phyloP scores from a whole-genome alignment of 805 yeast genomes.

The Lipomyces orientalis region DNA sequence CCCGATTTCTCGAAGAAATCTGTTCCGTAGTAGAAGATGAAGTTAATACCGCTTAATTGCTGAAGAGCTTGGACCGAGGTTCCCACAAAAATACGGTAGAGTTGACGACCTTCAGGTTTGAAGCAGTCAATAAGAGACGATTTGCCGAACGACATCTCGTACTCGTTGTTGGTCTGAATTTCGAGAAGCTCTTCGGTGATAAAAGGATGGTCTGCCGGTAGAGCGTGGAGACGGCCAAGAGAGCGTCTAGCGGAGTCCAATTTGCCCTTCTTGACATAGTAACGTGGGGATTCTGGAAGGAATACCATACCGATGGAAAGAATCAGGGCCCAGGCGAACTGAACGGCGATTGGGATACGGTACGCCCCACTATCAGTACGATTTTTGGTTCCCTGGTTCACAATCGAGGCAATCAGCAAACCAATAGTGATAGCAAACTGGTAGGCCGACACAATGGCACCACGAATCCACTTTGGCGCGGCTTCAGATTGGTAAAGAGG shows the following conservation, averaged over 20 bases:
- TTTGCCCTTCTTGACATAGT: slow-evolving; percentile 61
- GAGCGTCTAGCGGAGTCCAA: slow-evolving; percentile 63
- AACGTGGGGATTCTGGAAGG: slow-evolving; percentile 81
- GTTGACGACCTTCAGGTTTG: slow-evolving; percentile 41
- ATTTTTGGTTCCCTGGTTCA: slow-evolving; percentile 38
- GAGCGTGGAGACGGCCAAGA: slow-evolving; percentile 54
- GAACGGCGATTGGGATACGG: slow-evolving; percentile 76
- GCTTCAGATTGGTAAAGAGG: slow-evolving; percentile 83
- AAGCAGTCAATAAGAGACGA: slow-evolving; percentile 27
- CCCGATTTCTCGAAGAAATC: slow-evolving; percentile 77
- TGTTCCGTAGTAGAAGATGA: slow-evolving; percentile 88
- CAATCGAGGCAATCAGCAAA: slow-evolving; percentile 62
- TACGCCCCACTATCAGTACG: slow-evolving; percentile 80
- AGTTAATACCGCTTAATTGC: slow-evolving; percentile 89
- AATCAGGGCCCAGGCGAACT: slow-evolving; percentile 68
- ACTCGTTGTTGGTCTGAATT: slow-evolving; percentile 56
- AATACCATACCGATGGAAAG: slow-evolving; percentile 64
- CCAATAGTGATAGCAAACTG: slow-evolving; percentile 79
- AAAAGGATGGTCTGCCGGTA: slow-evolving; percentile 53
- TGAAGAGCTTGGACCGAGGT: slow-evolving; percentile 75
- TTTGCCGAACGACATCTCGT: slow-evolving; percentile 45
- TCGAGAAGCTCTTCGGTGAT: slow-evolving; percentile 55
- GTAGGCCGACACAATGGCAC: slow-evolving; percentile 74
- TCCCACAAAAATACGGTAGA: slow-evolving; percentile 59
- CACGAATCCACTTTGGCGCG: slow-evolving; percentile 80